These are phyloP conservation scores for Corylus avellana DNA, from an alignment of 306 rosid species.

Conservation along the genomic window DNA sequence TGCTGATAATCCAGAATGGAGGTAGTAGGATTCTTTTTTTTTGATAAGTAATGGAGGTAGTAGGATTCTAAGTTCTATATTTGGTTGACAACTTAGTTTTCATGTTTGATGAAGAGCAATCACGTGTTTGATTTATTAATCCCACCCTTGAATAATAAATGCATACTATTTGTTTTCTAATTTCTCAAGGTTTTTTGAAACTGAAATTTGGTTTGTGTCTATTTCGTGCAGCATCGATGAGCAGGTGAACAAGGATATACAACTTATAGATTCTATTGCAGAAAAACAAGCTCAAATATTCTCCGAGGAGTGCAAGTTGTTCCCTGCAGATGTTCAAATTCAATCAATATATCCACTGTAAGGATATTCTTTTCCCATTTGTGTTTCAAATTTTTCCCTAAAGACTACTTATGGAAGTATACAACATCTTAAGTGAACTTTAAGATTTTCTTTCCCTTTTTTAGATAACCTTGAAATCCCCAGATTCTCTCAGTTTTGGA, in stretches of 20 bases:
- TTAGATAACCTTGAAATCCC: background rate
- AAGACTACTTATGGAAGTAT: background rate
- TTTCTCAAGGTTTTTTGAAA: background rate
- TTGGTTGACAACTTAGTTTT: conserved; percentile 11
- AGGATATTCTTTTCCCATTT: conserved; percentile 27
- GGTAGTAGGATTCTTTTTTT: no score
- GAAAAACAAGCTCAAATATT: conserved; percentile 93
- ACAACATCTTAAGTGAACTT: background rate
- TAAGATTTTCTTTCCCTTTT: background rate
- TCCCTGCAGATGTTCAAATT: conserved; percentile 98
- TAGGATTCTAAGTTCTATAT: conserved; percentile 7
- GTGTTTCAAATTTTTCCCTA: background rate
- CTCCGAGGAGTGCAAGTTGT: conserved; percentile 95
- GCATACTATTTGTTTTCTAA: background rate
- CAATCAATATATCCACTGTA: conserved; percentile 96
- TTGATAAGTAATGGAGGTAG: conserved; percentile 69
- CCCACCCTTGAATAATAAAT: background rate
- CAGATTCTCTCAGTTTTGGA: background rate
- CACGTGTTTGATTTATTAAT: background rate
- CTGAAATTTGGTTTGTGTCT: conserved; percentile 35
- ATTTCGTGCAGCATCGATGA: conserved; percentile 73
- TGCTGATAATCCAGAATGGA: conserved; percentile 69
- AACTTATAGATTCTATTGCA: conserved; percentile 89
- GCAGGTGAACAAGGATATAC: conserved; percentile 87
- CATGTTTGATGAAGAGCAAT: background rate